Evolutionary conservation across 768 basidiomycete genomes (phyloP).

Genomic region (Leucocoprinus leucothites): DNA sequence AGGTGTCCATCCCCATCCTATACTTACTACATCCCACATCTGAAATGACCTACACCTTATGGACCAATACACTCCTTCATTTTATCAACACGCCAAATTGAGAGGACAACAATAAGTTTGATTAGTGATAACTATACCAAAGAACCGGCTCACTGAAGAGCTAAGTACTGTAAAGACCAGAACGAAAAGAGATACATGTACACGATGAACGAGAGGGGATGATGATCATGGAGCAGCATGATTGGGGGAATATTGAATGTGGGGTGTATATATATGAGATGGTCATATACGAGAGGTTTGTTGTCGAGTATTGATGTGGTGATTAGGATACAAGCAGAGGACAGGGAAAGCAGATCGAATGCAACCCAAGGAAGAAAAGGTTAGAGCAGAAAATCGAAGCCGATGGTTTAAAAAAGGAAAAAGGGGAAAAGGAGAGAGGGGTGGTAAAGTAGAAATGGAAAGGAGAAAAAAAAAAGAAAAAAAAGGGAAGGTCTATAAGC

Average conservation of each 20-base stretch:
- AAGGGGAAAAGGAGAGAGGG: background rate
- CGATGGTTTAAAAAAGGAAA: background rate
- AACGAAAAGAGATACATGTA: constrained; percentile 3
- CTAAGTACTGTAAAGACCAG: constrained; percentile 8
- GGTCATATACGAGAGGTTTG: constrained; percentile 9
- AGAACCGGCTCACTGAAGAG: constrained; percentile 11
- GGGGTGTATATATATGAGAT: constrained; percentile 9
- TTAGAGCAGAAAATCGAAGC: background rate
- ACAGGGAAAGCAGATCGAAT: constrained; percentile 16
- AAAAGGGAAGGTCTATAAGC: background rate
- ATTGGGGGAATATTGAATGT: constrained; percentile 7
- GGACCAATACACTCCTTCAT: background rate
- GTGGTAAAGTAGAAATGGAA: background rate
- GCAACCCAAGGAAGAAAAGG: constrained; percentile 18
- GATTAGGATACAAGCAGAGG: constrained; percentile 15
- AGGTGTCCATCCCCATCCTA: background rate
- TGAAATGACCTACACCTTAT: background rate
- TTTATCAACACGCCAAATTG: background rate
- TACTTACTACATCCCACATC: background rate
- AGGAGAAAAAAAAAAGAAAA: background rate
- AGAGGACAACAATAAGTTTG: constrained; percentile 9
- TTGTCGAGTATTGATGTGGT: constrained; percentile 7
- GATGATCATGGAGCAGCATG: background rate
- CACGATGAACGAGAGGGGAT: background rate
- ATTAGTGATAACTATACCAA: constrained; percentile 15